Evolutionary conservation across 208 protist species (phyloP).

Genomic region (Acanthamoeba divionensis): DNA sequence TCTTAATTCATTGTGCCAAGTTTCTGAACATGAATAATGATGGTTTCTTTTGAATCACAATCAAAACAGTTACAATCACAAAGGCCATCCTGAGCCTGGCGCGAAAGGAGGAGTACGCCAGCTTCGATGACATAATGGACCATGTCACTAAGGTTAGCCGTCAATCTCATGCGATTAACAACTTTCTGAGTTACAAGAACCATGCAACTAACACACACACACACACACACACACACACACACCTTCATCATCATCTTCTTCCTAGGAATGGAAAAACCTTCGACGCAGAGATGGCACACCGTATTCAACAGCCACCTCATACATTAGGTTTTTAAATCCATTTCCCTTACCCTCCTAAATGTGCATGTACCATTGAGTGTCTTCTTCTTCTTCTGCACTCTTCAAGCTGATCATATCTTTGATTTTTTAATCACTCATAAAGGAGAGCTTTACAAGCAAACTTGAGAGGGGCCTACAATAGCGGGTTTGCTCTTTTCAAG

Average conservation of each 20-base stretch:
- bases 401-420: too few relatives aligned
- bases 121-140: neutral
- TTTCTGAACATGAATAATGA: neutral
- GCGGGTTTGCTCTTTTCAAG: constrained; percentile 13
- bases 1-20: neutral
- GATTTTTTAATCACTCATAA: neutral
- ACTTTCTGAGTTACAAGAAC: too few relatives aligned
- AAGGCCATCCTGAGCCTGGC: constrained; percentile 33
- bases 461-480: neutral
- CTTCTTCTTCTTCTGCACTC: too few relatives aligned
- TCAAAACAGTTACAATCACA: constrained; percentile 43
- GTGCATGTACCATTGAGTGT: too few relatives aligned
- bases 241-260: neutral
- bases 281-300: constrained; percentile 1
- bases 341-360: neutral
- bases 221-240: neutral
- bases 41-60: too few relatives aligned
- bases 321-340: neutral
- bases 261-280: constrained; percentile 8
- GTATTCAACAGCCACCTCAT: constrained; percentile 7
- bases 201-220: neutral
- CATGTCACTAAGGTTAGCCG: neutral
- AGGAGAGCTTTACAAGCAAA: constrained; percentile 20
- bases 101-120: neutral
- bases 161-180: neutral